Evolutionary conservation across 805 yeast species (phyloP).

Genomic region (Kodamaea jinghongensis): DNA sequence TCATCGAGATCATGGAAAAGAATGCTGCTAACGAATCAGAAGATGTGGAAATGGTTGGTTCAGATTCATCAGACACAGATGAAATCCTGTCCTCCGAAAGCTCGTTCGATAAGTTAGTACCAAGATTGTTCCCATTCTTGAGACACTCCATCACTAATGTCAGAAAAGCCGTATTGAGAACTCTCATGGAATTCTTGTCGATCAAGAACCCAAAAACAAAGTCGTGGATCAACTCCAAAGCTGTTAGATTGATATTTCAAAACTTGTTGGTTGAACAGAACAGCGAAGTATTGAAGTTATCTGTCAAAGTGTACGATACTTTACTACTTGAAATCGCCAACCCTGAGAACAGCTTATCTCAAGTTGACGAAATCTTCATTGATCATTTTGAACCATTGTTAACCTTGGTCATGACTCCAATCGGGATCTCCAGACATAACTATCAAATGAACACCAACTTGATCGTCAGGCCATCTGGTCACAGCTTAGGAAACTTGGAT

Average conservation of each 20-base stretch:
- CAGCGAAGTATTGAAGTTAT: constrained; percentile 60
- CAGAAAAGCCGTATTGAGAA: constrained; percentile 79
- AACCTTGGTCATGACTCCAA: constrained; percentile 82
- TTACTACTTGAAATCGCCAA: constrained; percentile 47
- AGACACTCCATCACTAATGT: constrained; percentile 93
- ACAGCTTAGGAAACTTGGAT: constrained; percentile 27
- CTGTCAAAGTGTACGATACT: constrained; percentile 57
- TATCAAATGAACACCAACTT: constrained; percentile 77
- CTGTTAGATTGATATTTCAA: constrained; percentile 77
- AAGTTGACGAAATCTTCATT: constrained; percentile 52
- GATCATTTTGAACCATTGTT: constrained; percentile 60
- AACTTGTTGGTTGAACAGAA: constrained; percentile 89
- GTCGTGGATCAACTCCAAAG: constrained; percentile 75
- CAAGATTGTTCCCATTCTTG: constrained; percentile 85
- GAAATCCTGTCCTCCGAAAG: constrained; percentile 31
- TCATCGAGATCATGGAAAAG: constrained; percentile 65
- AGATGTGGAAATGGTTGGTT: constrained; percentile 16
- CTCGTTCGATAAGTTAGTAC: constrained; percentile 76
- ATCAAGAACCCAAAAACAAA: constrained; percentile 50
- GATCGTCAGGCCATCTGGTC: constrained; percentile 78
- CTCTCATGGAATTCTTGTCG: constrained; percentile 72
- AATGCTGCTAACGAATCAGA: constrained; percentile 46
- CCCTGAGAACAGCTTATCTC: constrained; percentile 27
- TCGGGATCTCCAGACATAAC: constrained; percentile 87
- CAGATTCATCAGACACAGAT: constrained; percentile 5